Conservation (phyloP, 257 asterid species). For the Forsythia suspensa region DNA sequence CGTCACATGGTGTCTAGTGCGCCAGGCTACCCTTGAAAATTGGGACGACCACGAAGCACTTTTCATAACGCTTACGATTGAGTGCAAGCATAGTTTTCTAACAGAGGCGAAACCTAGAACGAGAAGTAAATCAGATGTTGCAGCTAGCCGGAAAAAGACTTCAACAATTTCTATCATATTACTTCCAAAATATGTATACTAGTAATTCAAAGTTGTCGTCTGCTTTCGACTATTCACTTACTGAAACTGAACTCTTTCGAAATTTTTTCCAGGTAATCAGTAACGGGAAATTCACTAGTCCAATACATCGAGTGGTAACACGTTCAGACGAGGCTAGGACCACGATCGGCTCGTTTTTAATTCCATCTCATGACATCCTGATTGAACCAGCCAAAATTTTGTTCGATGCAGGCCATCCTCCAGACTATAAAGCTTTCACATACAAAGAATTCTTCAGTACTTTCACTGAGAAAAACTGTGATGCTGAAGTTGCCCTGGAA, state of each 20-base stretch:
- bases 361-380: constrained; percentile 43
- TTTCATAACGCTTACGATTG: no score
- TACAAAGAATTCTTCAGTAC: constrained; percentile 46
- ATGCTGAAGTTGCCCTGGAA: constrained; percentile 29
- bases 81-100: no score
- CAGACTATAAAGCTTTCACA: constrained; percentile 37
- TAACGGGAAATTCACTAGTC: constrained; percentile 47
- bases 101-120: no score
- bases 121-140: no score
- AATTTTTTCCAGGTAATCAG: constrained; percentile 47
- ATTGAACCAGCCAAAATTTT: constrained; percentile 44
- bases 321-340: constrained; percentile 41
- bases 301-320: constrained; percentile 60
- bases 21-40: no score
- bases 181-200: no score
- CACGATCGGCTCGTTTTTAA: constrained; percentile 46
- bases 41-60: no score
- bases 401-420: constrained; percentile 14
- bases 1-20: no score
- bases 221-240: no score
- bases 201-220: no score
- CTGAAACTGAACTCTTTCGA: neutral
- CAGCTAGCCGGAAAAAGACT: no score
- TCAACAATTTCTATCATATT: no score
- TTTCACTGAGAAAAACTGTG: constrained; percentile 23